Percentiles rank a stretch among this genome's conserved stretches.
Conservation (phyloP, 2,329 filamentous ascomycete genomes). For the Botryotinia calthae region DNA sequence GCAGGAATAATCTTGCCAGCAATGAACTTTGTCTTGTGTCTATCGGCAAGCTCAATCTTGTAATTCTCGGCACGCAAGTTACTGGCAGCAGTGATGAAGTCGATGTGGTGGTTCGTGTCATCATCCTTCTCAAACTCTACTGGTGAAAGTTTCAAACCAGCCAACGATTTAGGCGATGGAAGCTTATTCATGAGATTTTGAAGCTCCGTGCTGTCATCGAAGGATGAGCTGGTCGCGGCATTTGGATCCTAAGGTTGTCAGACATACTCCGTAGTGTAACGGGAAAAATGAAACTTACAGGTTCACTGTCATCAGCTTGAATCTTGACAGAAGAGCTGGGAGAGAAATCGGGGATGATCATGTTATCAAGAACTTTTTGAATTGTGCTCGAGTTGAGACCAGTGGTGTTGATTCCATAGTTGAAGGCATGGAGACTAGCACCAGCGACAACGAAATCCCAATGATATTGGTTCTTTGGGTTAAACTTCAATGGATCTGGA, state of each 20-base stretch:
- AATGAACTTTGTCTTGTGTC: conserved; percentile 99
- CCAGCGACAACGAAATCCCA: conserved; percentile 83
- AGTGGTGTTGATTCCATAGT: conserved; percentile 93
- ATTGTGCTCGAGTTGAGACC: conserved; percentile 70
- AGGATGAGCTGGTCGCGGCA: conserved; percentile 49
- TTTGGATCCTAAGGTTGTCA: conserved; percentile 66
- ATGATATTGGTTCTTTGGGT: conserved; percentile 79
- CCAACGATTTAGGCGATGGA: conserved; percentile 74
- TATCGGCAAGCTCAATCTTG: conserved; percentile 87
- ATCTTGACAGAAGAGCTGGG: conserved; percentile 93
- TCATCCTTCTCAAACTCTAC: conserved; percentile 99
- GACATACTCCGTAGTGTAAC: conserved; percentile 13
- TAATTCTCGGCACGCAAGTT: conserved; percentile 98
- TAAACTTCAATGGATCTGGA: conserved; percentile 86
- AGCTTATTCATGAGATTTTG: conserved; percentile 69
- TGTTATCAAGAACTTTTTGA: conserved; percentile 76
- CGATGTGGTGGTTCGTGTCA: conserved; percentile 96
- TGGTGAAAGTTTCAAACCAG: conserved; percentile 83
- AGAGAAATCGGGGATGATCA: conserved; percentile 93
- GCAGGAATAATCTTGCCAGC: conserved; percentile 99
- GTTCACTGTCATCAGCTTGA: conserved; percentile 91
- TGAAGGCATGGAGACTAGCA: conserved; percentile 93
- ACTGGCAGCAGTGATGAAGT: conserved; percentile 96
- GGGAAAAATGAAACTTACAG: conserved; percentile 50
- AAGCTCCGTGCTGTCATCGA: conserved; percentile 75